Evolutionary conservation across 139 green algal species (phyloP).

Genomic region (Chlamydomonas applanata): DNA sequence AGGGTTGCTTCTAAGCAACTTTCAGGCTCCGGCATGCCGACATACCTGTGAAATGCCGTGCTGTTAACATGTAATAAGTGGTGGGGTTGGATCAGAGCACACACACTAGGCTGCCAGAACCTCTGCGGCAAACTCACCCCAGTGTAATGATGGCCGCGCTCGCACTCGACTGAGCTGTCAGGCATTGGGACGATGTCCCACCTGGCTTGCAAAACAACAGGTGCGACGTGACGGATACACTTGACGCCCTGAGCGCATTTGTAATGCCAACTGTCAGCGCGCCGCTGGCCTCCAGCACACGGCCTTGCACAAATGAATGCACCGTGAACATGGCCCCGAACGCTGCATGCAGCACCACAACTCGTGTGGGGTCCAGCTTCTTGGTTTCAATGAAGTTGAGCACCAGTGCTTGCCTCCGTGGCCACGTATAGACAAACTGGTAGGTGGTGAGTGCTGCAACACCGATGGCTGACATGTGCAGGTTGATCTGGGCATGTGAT

Average conservation of each 20-base stretch:
- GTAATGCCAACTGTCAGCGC: slow-evolving; percentile 19
- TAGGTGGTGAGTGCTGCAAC: slow-evolving; percentile 5
- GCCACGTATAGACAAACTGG: slow-evolving; percentile 18
- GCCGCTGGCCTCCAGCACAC: slow-evolving; percentile 21
- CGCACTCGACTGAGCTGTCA: neutral
- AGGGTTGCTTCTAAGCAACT: no score
- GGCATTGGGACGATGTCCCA: slow-evolving; percentile 13
- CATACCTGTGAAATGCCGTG: no score
- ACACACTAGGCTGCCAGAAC: no score
- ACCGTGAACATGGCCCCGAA: slow-evolving; percentile 22
- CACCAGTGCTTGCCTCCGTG: slow-evolving; percentile 14
- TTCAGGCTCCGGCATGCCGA: no score
- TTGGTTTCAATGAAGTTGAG: slow-evolving; percentile 1
- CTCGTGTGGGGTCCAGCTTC: neutral
- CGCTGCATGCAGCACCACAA: slow-evolving; percentile 13
- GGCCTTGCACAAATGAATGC: slow-evolving; percentile 25
- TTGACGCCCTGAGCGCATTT: neutral
- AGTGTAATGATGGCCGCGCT: slow-evolving; percentile 4
- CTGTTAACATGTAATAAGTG: no score
- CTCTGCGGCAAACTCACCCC: neutral
- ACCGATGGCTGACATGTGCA: slow-evolving; percentile 11
- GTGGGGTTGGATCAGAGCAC: no score
- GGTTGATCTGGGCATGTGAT: slow-evolving; percentile 13
- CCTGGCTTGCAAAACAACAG: slow-evolving; percentile 17
- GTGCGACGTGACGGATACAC: slow-evolving; percentile 10